Evolutionary conservation across 2,329 filamentous ascomycete genomes (phyloP).

Genomic region (Clonostachys solani): DNA sequence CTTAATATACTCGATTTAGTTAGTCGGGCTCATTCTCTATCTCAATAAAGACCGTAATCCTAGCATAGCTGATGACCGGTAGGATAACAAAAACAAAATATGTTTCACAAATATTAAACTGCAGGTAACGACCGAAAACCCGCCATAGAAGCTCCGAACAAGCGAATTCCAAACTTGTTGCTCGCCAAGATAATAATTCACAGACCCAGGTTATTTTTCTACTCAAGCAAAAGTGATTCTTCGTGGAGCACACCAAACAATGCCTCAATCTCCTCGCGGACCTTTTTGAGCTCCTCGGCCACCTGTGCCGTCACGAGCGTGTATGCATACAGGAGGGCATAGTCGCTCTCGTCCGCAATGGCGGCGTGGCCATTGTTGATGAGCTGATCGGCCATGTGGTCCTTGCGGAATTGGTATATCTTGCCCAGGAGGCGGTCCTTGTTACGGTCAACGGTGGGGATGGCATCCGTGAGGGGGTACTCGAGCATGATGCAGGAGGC

Average conservation of each 20-base stretch:
- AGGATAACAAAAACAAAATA: not conserved
- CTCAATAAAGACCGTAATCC: too few species aligned
- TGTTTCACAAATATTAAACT: too few species aligned
- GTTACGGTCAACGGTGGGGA: slow-evolving; percentile 77
- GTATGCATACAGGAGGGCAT: slow-evolving; percentile 90
- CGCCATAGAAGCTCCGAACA: too few species aligned
- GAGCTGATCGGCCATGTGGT: slow-evolving; percentile 39
- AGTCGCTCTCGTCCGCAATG: slow-evolving; percentile 69
- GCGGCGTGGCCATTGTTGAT: slow-evolving; percentile 7
- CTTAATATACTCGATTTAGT: too few species aligned
- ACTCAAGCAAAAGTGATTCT: slow-evolving; percentile 54
- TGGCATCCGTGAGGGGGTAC: slow-evolving; percentile 84
- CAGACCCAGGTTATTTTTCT: slow-evolving; percentile 6
- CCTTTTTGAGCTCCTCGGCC: slow-evolving; percentile 57
- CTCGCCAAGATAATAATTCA: not conserved
- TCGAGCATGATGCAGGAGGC: slow-evolving; percentile 92
- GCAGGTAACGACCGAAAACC: too few species aligned
- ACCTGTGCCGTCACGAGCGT: slow-evolving; percentile 66
- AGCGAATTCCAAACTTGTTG: too few species aligned
- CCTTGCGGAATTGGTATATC: slow-evolving; percentile 81
- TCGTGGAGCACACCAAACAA: slow-evolving; percentile 61
- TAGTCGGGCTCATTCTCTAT: too few species aligned
- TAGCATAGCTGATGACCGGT: too few species aligned
- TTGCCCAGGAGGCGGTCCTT: slow-evolving; percentile 81
- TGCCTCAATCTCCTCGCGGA: slow-evolving; percentile 56